A percentile compares a stretch with the other conserved stretches of the same genome.
phyloP scores from a whole-genome alignment of 108 stramenopile genomes.

The Skeletonema costatum region DNA sequence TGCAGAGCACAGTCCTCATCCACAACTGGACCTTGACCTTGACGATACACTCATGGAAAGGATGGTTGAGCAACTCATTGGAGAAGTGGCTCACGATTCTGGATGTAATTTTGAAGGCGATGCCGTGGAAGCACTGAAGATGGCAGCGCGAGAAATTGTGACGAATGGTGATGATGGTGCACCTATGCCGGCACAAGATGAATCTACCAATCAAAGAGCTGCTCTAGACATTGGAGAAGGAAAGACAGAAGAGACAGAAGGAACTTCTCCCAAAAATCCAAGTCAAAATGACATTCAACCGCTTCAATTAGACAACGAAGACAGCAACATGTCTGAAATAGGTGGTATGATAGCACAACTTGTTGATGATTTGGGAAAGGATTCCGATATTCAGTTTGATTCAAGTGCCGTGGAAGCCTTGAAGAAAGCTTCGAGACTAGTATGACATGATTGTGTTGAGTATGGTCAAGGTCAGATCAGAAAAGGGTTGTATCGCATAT shows the following conservation, averaged over 20 bases:
- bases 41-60: neutral
- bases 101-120: slow-evolving; percentile 6
- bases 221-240: neutral
- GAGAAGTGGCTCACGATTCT: slow-evolving; percentile 10
- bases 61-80: slow-evolving; percentile 10
- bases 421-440: neutral
- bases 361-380: neutral
- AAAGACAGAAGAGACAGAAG: neutral
- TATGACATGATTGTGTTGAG: neutral
- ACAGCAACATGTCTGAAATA: neutral
- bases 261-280: neutral
- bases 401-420: neutral
- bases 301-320: neutral
- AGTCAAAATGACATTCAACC: neutral
- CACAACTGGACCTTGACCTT: neutral
- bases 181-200: neutral
- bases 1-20: neutral
- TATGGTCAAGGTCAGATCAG: too few species aligned
- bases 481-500: too few species aligned
- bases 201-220: neutral
- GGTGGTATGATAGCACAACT: neutral
- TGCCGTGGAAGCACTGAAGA: slow-evolving; percentile 21
- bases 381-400: neutral
- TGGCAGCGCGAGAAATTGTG: slow-evolving; percentile 3
- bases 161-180: neutral